Evolutionary conservation across 2,329 filamentous ascomycete genomes (phyloP).

Genomic region (Talaromyces pinophilus): DNA sequence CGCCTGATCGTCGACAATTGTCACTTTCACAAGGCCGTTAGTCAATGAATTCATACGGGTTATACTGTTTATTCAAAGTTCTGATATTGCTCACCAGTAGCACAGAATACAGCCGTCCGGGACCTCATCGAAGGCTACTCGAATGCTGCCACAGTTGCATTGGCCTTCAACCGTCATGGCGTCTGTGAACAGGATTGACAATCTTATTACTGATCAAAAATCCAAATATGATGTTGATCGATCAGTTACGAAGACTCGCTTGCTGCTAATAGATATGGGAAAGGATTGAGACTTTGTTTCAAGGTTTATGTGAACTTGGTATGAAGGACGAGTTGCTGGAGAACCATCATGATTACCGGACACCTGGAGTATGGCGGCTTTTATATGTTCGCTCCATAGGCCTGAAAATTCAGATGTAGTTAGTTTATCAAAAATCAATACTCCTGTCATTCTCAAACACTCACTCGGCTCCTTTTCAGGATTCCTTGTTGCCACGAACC

Average conservation of each 20-base stretch:
- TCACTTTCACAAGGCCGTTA: background rate
- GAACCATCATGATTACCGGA: background rate
- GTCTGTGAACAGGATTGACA: background rate
- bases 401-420: background rate
- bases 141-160: conserved; percentile 11
- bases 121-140: background rate
- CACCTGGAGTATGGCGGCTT: background rate
- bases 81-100: background rate
- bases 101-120: conserved; percentile 10
- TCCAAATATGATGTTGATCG: background rate
- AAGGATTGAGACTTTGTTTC: too few species aligned
- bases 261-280: too few species aligned
- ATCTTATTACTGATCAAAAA: background rate
- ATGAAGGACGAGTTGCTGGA: background rate
- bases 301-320: background rate
- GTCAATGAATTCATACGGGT: background rate
- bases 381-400: background rate
- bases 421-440: background rate
- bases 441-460: background rate
- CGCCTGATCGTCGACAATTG: conserved; percentile 10
- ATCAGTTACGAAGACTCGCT: too few species aligned
- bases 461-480: background rate
- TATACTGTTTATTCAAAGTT: background rate
- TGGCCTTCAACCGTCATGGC: conserved; percentile 7
- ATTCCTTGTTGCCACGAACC: background rate